phyloP scores from a whole-genome alignment of 441 rosid species.

The Syzygium malaccense region DNA sequence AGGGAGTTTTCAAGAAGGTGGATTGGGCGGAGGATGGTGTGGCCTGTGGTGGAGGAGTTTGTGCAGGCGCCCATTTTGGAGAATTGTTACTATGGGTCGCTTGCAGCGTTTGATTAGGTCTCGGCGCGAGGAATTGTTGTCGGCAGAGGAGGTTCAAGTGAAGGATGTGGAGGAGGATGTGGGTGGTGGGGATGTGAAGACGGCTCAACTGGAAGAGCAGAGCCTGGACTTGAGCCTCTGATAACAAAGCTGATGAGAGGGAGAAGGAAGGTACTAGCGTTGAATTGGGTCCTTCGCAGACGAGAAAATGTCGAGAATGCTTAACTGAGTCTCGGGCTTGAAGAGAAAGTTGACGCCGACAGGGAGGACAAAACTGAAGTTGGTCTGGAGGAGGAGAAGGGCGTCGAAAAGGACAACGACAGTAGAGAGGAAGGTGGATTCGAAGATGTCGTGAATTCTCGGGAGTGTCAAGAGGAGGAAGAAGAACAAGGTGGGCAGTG shows the following conservation, averaged over 20 bases:
- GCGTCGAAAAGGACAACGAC: not conserved
- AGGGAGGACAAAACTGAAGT: not conserved
- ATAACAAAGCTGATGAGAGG: slow-evolving; percentile 18
- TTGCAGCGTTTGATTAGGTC: slow-evolving; percentile 59
- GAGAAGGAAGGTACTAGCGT: not conserved
- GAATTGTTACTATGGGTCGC: slow-evolving; percentile 78
- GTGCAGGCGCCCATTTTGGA: slow-evolving; percentile 25
- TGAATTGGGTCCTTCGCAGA: not conserved
- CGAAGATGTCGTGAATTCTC: slow-evolving; percentile 18
- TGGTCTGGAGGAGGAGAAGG: not conserved
- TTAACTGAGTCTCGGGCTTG: not conserved
- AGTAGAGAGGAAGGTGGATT: not conserved
- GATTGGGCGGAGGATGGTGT: slow-evolving; percentile 69
- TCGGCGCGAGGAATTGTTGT: slow-evolving; percentile 37
- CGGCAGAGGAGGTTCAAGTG: slow-evolving; percentile 28
- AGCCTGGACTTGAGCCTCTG: slow-evolving; percentile 39
- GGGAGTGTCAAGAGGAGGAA: slow-evolving; percentile 21
- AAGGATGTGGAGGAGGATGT: slow-evolving; percentile 15
- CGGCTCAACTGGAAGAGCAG: slow-evolving; percentile 39
- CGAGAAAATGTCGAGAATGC: not conserved
- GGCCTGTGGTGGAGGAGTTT: slow-evolving; percentile 88
- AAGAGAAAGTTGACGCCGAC: not conserved
- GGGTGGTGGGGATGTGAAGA: slow-evolving; percentile 15
- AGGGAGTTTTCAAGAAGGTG: slow-evolving; percentile 58
- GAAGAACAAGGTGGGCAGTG: slow-evolving; percentile 20